Evolutionary conservation across 163 green algal species (phyloP), one percentile per base, ranked within the genome.

Genomic region (Trebouxiophyceae sp.): DNA sequence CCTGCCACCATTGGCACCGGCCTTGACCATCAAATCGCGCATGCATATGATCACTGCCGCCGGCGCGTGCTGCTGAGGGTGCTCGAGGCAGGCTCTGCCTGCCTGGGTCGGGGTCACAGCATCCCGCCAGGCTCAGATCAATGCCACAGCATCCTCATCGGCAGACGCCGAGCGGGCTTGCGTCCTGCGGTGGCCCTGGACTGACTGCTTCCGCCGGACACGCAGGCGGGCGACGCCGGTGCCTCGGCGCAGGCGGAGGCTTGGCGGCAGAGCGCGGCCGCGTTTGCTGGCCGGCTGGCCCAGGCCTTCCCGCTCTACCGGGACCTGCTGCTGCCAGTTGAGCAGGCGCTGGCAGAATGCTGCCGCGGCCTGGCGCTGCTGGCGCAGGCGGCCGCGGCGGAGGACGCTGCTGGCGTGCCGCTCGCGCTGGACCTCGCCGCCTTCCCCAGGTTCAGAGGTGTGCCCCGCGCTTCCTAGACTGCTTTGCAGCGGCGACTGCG

Each of bases 311-410:
- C 73, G 0, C 60, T 68, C 2, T 97, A 97, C 66, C 39, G 70
- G 4, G 92, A 98, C 66, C 56, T 97, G 7, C 33, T 88, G 23
- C 82, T 93, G 76, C 93, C 93, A 4, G 65, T 97, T 24, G 73
- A 86, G 58, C 76, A 96, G 63, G 86, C 87, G 4, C 71, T 92
- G 27, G 60, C 79, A 26, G 88, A 95, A 74, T 54, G 91, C 24
- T 66, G 77, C 44, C 82, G 84, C 33, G 91, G 93, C n/a, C 54
- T 95, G 20, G 65, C 72, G 3, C 65, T 95, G 63, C 61, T 93
- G 60, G 45, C 46, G 0, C 34, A 58, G 3, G 60, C 60, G 8
- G 22, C 26, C 2, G 33, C 6, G 0, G 29, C 20, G 7, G 22
- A 45, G 57, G 30, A 63, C 2, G 28, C 4, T 2, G 22, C 20